Percentiles rank a stretch among this genome's conserved stretches.
Conservation (phyloP, 768 basidiomycete genomes). For the Podaxis sp. region DNA sequence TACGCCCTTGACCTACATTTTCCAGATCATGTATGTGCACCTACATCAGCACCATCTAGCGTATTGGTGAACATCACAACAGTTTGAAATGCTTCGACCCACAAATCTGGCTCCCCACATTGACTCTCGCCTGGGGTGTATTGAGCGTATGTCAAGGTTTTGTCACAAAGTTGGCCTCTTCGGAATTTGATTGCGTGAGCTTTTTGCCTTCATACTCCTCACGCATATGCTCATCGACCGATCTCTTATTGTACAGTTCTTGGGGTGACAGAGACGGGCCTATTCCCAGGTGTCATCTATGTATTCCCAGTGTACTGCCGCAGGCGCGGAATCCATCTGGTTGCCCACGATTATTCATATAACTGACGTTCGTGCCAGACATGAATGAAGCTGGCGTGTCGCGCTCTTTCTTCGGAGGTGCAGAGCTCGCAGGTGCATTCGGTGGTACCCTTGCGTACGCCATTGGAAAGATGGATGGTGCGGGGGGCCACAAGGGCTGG, state of each 20-base stretch:
- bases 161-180: conserved; percentile 50
- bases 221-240: neutral
- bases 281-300: conserved; percentile 56
- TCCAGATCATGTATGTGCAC: conserved; percentile 38
- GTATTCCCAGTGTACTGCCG: conserved; percentile 59
- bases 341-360: neutral
- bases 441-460: conserved; percentile 60
- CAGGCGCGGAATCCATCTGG: neutral
- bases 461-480: conserved; percentile 59
- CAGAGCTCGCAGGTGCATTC: conserved; percentile 63
- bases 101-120: conserved; percentile 54
- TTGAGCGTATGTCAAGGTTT: conserved; percentile 55
- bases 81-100: conserved; percentile 60
- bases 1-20: neutral
- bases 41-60: neutral
- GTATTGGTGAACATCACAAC: conserved; percentile 1
- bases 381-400: conserved; percentile 58
- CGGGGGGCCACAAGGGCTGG: conserved; percentile 61
- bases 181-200: conserved; percentile 51
- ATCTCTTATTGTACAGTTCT: conserved; percentile 38
- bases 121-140: conserved; percentile 59
- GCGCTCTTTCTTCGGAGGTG: conserved; percentile 62
- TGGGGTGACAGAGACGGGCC: conserved; percentile 57
- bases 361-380: conserved; percentile 26
- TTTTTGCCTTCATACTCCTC: neutral